phyloP scores from a whole-genome alignment of 805 yeast genomes.

The Pichia californica region DNA sequence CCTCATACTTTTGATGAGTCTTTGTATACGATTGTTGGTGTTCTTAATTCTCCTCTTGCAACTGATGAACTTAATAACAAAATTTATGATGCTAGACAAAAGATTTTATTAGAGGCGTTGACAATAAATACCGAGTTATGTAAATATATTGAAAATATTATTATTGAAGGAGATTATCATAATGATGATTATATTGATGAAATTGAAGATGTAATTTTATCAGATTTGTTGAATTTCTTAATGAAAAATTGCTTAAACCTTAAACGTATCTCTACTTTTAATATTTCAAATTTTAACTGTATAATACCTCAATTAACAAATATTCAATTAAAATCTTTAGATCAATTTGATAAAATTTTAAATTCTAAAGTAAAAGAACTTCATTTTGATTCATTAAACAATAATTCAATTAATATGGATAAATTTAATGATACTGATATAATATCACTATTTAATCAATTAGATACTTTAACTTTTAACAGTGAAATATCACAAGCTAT shows the following conservation, averaged over 20 bases:
- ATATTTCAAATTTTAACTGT: background rate
- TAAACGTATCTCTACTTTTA: slow-evolving; percentile 2
- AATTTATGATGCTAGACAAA: slow-evolving; percentile 33
- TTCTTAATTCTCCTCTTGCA: slow-evolving; percentile 29
- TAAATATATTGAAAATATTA: slow-evolving; percentile 29
- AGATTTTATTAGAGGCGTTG: slow-evolving; percentile 34
- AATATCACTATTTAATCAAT: slow-evolving; percentile 29
- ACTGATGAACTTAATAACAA: slow-evolving; percentile 32
- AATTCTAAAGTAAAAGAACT: background rate
- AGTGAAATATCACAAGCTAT: slow-evolving; percentile 25
- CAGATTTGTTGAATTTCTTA: slow-evolving; percentile 6
- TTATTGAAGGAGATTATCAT: slow-evolving; percentile 26
- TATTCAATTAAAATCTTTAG: slow-evolving; percentile 10
- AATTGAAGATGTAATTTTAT: background rate
- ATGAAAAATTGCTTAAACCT: slow-evolving; percentile 13
- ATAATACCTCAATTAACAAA: slow-evolving; percentile 4
- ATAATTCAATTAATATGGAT: background rate
- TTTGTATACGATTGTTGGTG: slow-evolving; percentile 34
- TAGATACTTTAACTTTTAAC: slow-evolving; percentile 22
- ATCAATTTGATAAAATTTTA: slow-evolving; percentile 2
- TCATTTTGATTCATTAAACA: background rate
- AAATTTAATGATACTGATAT: slow-evolving; percentile 11
- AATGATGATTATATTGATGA: slow-evolving; percentile 8
- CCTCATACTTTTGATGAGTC: slow-evolving; percentile 30
- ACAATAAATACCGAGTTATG: slow-evolving; percentile 31